phyloP scores from a whole-genome alignment of 441 rosid genomes.

The Geranium incanum region DNA sequence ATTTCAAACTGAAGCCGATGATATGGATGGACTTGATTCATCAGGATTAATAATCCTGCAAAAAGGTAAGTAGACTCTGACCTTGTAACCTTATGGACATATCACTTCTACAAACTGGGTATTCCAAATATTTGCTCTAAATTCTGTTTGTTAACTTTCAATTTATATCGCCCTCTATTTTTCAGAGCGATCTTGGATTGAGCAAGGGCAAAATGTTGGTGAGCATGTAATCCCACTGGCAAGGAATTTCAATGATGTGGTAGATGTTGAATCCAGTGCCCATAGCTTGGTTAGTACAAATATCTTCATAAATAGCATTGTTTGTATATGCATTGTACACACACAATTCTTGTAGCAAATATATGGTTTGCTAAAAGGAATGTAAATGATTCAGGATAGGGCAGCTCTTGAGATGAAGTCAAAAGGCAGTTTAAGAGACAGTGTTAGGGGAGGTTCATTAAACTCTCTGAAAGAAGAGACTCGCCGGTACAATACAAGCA shows the following conservation, averaged over 20 bases:
- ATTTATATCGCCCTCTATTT: background rate
- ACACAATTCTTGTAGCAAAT: background rate
- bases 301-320: background rate
- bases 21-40: conserved; percentile 85
- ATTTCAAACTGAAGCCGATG: conserved; percentile 78
- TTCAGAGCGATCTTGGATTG: conserved; percentile 81
- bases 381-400: conserved; percentile 43
- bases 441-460: conserved; percentile 39
- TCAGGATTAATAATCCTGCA: conserved; percentile 83
- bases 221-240: conserved; percentile 91
- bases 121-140: background rate
- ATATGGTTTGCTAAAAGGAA: background rate
- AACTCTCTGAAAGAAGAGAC: conserved; percentile 38
- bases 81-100: background rate
- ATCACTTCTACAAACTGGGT: background rate
- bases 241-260: conserved; percentile 56
- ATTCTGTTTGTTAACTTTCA: conserved; percentile 1
- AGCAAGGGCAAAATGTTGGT: conserved; percentile 76
- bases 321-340: background rate
- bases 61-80: conserved; percentile 43
- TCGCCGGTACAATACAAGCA: conserved; percentile 46
- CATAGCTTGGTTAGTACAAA: conserved; percentile 37
- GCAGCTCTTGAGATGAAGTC: conserved; percentile 61
- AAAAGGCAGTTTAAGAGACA: conserved; percentile 33
- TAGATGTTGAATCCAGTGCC: conserved; percentile 60